Conservation (phyloP, 2,329 filamentous ascomycete species). For the Emergomyces orientalis region DNA sequence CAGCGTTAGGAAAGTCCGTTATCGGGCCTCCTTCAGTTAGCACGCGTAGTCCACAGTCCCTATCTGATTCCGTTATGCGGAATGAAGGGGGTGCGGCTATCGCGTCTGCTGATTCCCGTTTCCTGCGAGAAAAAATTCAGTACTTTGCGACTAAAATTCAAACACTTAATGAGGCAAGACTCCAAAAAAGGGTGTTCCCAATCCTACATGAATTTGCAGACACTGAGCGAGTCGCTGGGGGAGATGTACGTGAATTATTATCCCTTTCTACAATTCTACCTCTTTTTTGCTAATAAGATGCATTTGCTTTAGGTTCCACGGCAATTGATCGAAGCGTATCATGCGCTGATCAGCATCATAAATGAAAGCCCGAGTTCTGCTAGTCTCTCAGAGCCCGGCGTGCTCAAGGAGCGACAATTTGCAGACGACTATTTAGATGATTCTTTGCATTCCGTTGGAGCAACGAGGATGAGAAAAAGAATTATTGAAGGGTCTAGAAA, state of each 20-base stretch:
- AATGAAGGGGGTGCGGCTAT: slow-evolving; percentile 40
- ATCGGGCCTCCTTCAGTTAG: slow-evolving; percentile 66
- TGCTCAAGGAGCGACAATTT: slow-evolving; percentile 66
- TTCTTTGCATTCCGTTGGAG: slow-evolving; percentile 52
- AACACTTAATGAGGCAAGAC: slow-evolving; percentile 63
- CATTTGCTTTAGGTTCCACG: slow-evolving; percentile 49
- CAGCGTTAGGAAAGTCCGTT: slow-evolving; percentile 69
- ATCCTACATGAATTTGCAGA: slow-evolving; percentile 66
- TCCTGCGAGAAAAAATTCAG: slow-evolving; percentile 73
- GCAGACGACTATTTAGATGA: slow-evolving; percentile 69
- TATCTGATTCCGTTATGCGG: slow-evolving; percentile 57
- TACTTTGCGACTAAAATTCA: slow-evolving; percentile 72
- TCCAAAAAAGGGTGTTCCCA: slow-evolving; percentile 58
- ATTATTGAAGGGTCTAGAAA: slow-evolving; percentile 70
- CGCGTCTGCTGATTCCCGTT: slow-evolving; percentile 60
- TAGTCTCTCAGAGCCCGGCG: slow-evolving; percentile 51
- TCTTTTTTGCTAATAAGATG: neutral
- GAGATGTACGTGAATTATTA: slow-evolving; percentile 42
- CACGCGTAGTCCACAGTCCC: slow-evolving; percentile 54
- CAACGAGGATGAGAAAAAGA: slow-evolving; percentile 61
- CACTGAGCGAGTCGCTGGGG: slow-evolving; percentile 60
- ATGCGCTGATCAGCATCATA: slow-evolving; percentile 68
- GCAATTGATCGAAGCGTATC: slow-evolving; percentile 73
- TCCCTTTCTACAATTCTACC: slow-evolving; percentile 5
- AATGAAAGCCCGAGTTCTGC: slow-evolving; percentile 58